Percentiles rank a stretch among this genome's conserved stretches.
These are phyloP conservation scores for Primulina tabacum DNA, from an alignment of 257 asterid species.

Conservation along the genomic window DNA sequence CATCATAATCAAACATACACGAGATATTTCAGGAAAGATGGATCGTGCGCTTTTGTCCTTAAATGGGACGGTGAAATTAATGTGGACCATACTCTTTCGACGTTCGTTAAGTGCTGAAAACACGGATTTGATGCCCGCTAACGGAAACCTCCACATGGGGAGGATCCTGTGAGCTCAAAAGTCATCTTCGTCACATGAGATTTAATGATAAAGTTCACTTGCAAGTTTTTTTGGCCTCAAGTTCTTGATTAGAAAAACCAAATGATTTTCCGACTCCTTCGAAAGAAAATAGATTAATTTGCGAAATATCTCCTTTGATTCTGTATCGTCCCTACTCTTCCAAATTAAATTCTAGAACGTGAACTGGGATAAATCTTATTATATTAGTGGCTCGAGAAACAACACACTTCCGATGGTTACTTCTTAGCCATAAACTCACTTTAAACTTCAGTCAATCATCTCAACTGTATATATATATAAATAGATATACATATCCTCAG, in stretches of 20 bases:
- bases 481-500: neutral
- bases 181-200: constrained; percentile 3
- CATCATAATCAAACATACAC: constrained; percentile 27
- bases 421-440: no score
- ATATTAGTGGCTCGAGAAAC: no score
- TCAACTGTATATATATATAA: no score
- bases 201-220: neutral
- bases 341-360: neutral
- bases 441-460: neutral
- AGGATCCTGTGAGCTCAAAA: constrained; percentile 20
- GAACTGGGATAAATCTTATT: no score
- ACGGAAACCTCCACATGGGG: constrained; percentile 46
- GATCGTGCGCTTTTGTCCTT: constrained; percentile 30
- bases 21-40: constrained; percentile 31
- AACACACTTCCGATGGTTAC: no score
- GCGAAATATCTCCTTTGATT: no score
- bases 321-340: no score
- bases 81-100: constrained; percentile 30
- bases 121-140: constrained; percentile 43
- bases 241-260: no score
- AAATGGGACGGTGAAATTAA: constrained; percentile 21
- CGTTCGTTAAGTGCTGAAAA: constrained; percentile 55
- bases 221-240: no score
- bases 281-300: no score
- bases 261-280: no score